Percentiles rank a stretch among this genome's conserved stretches.
Conservation (phyloP, 1,284 basidiomycete species). For the Irpex sp. region DNA sequence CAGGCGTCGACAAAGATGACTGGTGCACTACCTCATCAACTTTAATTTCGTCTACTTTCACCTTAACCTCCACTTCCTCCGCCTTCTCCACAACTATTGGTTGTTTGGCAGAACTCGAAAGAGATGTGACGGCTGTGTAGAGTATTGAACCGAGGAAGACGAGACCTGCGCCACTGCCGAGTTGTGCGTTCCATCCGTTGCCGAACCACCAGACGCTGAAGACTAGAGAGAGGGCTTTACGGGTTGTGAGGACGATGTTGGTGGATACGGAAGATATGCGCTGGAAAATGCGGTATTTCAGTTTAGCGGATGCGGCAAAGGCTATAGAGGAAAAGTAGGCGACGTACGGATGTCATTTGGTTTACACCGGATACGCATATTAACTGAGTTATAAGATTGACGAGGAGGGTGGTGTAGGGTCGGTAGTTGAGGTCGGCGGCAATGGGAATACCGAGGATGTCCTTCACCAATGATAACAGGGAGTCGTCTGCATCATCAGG, state of each 20-base stretch:
- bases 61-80: background rate
- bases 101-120: background rate
- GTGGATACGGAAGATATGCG: conserved; percentile 71
- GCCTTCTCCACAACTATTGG: background rate
- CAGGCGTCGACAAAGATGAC: too few relatives aligned
- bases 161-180: conserved; percentile 60
- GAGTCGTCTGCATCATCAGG: background rate
- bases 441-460: background rate
- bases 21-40: too few relatives aligned
- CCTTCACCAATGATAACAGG: background rate
- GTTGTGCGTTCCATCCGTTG: conserved; percentile 57
- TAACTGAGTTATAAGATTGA: conserved; percentile 78
- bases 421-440: conserved; percentile 9
- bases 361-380: conserved; percentile 90
- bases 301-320: background rate
- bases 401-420: conserved; percentile 52
- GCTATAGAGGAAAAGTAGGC: background rate
- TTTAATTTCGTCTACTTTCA: background rate
- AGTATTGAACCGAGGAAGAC: conserved; percentile 64
- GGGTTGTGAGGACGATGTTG: conserved; percentile 65
- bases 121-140: conserved; percentile 33
- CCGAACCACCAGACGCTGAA: conserved; percentile 77
- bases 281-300: conserved; percentile 28
- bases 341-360: conserved; percentile 70
- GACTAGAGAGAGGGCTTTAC: conserved; percentile 69